Conservation (phyloP, 345 rosid genomes). For the Firmiana major region DNA sequence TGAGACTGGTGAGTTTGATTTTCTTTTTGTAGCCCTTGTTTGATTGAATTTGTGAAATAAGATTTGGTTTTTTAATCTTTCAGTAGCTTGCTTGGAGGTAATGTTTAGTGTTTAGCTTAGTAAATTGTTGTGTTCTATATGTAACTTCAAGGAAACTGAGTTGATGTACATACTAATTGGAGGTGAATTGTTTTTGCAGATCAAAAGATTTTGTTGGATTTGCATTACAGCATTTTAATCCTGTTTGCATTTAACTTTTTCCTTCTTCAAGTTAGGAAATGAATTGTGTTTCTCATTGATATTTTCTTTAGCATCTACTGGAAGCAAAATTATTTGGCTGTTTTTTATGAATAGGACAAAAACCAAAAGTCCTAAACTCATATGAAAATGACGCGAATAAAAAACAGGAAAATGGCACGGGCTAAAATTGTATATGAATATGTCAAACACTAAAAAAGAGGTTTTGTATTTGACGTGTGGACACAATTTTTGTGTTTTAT, state of each 20-base stretch:
- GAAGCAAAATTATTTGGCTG: background rate
- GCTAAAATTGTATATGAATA: too few relatives aligned
- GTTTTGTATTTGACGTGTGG: too few relatives aligned
- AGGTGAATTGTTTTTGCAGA: background rate
- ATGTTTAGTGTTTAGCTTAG: background rate
- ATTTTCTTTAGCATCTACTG: background rate
- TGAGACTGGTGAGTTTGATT: constrained; percentile 60
- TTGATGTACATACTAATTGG: background rate
- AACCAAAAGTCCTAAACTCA: too few relatives aligned
- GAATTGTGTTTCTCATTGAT: background rate
- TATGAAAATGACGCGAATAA: too few relatives aligned
- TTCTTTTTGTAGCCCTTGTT: background rate
- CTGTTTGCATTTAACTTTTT: background rate
- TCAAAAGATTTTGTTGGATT: background rate
- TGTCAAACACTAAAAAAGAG: too few relatives aligned
- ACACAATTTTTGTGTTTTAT: too few relatives aligned
- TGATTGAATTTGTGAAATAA: background rate
- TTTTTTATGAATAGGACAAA: background rate
- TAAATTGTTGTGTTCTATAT: background rate
- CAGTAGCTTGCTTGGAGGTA: background rate
- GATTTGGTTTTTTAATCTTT: background rate
- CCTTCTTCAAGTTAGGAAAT: background rate
- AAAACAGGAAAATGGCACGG: too few relatives aligned
- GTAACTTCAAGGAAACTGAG: background rate
- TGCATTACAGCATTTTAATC: background rate